Conservation (phyloP, 495 filamentous ascomycete genomes). For the Glonium stellatum region DNA sequence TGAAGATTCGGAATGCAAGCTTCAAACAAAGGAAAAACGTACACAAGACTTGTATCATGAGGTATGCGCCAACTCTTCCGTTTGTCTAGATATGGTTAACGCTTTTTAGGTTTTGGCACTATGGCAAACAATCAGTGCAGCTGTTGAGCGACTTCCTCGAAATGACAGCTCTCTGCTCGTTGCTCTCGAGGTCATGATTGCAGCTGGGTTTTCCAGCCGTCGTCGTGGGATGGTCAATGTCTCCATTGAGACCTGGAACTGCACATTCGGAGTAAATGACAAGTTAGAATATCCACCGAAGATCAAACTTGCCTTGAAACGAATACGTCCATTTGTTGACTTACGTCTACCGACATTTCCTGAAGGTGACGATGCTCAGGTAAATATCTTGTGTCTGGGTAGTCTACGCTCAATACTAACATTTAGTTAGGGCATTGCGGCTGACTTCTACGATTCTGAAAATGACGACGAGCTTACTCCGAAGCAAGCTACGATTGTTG, state of each 20-base stretch:
- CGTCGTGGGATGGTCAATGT: constrained; percentile 47
- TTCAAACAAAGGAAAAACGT: constrained; percentile 11
- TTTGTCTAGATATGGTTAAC: constrained; percentile 30
- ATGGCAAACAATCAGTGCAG: constrained; percentile 26
- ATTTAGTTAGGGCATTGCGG: constrained; percentile 4
- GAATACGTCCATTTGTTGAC: constrained; percentile 42
- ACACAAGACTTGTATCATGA: constrained; percentile 11
- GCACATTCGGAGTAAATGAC: constrained; percentile 46
- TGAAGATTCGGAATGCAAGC: constrained; percentile 43
- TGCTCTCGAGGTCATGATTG: constrained; percentile 47
- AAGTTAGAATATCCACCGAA: constrained; percentile 41
- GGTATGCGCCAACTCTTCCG: constrained; percentile 14
- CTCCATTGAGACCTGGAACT: constrained; percentile 54
- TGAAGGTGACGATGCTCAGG: constrained; percentile 35
- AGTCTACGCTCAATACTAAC: constrained; percentile 47
- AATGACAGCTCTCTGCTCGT: constrained; percentile 42
- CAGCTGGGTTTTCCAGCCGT: constrained; percentile 49
- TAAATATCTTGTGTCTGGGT: constrained; percentile 26
- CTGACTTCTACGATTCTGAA: constrained; percentile 21
- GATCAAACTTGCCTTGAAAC: constrained; percentile 45
- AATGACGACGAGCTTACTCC: background rate
- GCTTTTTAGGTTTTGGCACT: constrained; percentile 26
- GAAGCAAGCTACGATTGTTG: background rate
- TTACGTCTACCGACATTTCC: constrained; percentile 44
- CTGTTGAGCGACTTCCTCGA: constrained; percentile 28